phyloP scores from a whole-genome alignment of 179 eudicot species.

The Kewa caespitosa region DNA sequence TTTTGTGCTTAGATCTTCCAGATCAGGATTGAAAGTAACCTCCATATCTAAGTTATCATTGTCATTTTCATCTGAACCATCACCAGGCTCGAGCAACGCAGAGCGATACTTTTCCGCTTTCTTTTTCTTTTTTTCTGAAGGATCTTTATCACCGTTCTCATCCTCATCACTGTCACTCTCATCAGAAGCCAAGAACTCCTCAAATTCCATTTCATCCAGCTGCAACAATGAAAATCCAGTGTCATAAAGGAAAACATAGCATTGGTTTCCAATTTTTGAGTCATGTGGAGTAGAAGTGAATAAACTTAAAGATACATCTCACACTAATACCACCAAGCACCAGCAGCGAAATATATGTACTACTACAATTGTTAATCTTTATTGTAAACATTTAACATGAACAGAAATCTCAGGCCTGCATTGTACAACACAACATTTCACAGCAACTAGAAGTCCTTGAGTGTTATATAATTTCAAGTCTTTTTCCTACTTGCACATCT shows the following conservation, averaged over 20 bases:
- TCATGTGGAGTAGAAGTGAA: neutral
- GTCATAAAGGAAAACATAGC: neutral
- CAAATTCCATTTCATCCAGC: conserved; percentile 73
- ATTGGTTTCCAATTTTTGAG: neutral
- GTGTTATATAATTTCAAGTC: too few relatives aligned
- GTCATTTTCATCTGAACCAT: conserved; percentile 62
- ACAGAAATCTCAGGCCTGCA: too few relatives aligned
- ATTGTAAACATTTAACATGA: too few relatives aligned
- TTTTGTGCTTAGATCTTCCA: conserved; percentile 82
- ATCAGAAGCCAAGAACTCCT: conserved; percentile 81
- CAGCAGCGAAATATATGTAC: too few relatives aligned
- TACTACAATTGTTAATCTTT: too few relatives aligned
- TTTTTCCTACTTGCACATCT: too few relatives aligned
- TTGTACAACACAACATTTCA: too few relatives aligned
- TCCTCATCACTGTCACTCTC: conserved; percentile 68
- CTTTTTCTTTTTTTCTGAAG: conserved; percentile 37
- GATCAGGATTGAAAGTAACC: conserved; percentile 88
- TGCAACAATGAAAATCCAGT: conserved; percentile 20
- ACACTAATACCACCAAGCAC: too few relatives aligned
- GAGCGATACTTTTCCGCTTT: conserved; percentile 63
- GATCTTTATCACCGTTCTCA: conserved; percentile 27
- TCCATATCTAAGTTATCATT: conserved; percentile 82
- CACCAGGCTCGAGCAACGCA: conserved; percentile 69
- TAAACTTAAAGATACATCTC: too few relatives aligned
- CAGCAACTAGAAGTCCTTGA: too few relatives aligned